Evolutionary conservation across 345 rosid species (phyloP), one percentile per base, ranked within the genome.

Genomic region (Luvunga scandens): DNA sequence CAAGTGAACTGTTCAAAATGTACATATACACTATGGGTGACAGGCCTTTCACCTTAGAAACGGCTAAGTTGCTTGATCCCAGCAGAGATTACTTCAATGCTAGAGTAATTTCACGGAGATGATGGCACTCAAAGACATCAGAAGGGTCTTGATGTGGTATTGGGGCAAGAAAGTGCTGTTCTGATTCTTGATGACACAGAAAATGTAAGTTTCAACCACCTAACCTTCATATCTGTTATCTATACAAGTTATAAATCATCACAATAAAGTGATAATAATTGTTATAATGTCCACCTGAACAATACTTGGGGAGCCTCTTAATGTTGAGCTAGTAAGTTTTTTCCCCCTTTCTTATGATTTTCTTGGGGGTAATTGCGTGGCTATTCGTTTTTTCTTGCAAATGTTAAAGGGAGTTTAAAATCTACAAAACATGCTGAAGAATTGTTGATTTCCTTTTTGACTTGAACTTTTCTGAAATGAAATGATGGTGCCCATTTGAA

Each of bases 11-110:
- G 91, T 94, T 96, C 56, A 94, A 91, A 78, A 83, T 92, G 97
- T 92, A 94, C 76, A 90, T 94, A 71, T 92, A 92, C 81, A 92
- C 97, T 5, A 92, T 96, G 99, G 98, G 99, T 61, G 98, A 94
- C 65, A 83, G 94, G 82, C 86, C 88, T 16, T 96, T 94, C 69
- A 95, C 95, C 1, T 73, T 74, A 80, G 92, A 91, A 83, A 96
- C 94, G 97, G 98, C 98, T 4, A 91, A 91, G 77, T 84, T 96
- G 53, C 91, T 96, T 63, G 99, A 94, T 72, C 99, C 97, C 5
- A 80, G 56, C 77, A 80, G 83, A 72, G 92, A 94, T 74, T 96
- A 89, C 78, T 96, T 94, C 79, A 81, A 69, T 30, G 82, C 80
- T 42, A 86, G 89, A 76, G 91, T 94, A 12, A 96, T 94, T 79